Evolutionary conservation across 2,329 filamentous ascomycete species (phyloP).

Genomic region (Xylariomycetidae sp.): DNA sequence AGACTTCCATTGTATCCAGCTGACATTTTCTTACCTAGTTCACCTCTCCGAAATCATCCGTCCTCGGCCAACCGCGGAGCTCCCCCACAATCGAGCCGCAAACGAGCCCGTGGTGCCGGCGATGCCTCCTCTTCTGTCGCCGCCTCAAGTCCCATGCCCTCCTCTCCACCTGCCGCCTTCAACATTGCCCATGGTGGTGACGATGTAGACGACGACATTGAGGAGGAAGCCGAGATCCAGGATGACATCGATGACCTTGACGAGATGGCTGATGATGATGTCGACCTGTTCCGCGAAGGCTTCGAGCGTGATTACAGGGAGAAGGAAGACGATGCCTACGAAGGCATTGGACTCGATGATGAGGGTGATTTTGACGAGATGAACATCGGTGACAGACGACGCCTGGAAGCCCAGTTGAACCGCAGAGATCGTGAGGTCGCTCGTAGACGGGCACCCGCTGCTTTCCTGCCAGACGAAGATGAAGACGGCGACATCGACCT

Average conservation of each 20-base stretch:
- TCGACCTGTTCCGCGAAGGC: slow-evolving; percentile 70
- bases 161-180: slow-evolving; percentile 57
- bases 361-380: slow-evolving; percentile 68
- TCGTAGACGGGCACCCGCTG: slow-evolving; percentile 61
- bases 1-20: not conserved
- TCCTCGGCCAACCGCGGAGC: slow-evolving; percentile 76
- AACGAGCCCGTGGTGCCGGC: slow-evolving; percentile 47
- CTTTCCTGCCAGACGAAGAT: slow-evolving; percentile 74
- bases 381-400: slow-evolving; percentile 58
- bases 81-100: slow-evolving; percentile 44
- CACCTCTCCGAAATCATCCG: slow-evolving; percentile 74
- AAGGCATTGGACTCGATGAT: slow-evolving; percentile 68
- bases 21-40: slow-evolving; percentile 47
- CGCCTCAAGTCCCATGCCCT: slow-evolving; percentile 59
- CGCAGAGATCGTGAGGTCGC: slow-evolving; percentile 67
- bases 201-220: slow-evolving; percentile 66
- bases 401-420: slow-evolving; percentile 67
- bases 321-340: slow-evolving; percentile 63
- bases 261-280: slow-evolving; percentile 73
- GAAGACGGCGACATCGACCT: slow-evolving; percentile 81
- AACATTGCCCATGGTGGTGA: slow-evolving; percentile 61
- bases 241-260: slow-evolving; percentile 73
- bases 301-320: slow-evolving; percentile 66
- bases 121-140: slow-evolving; percentile 46
- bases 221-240: slow-evolving; percentile 66